These are phyloP conservation scores for Neotropicomus parvogracilis DNA, from an alignment of 1,284 basidiomycete genomes.

Conservation along the genomic window DNA sequence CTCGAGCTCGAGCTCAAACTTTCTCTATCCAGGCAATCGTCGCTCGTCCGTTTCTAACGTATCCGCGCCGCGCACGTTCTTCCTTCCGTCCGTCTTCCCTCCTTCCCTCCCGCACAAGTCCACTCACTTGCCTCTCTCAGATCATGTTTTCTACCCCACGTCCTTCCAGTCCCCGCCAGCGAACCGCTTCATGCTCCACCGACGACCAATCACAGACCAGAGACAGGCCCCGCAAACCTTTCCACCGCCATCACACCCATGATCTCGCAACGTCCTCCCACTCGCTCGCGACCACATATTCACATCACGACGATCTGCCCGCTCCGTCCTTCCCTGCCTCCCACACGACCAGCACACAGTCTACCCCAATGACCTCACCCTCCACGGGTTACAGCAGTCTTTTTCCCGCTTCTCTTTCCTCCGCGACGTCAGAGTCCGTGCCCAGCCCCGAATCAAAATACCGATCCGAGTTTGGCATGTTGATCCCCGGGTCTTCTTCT, in stretches of 20 bases:
- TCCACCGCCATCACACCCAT: constrained; percentile 12
- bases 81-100: constrained; percentile 1
- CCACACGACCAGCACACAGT: constrained; percentile 19
- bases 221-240: constrained; percentile 8
- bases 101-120: no score
- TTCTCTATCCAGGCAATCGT: constrained; percentile 17
- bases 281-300: constrained; percentile 13
- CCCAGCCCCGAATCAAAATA: constrained; percentile 12
- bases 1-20: not conserved
- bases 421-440: constrained; percentile 28
- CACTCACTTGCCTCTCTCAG: constrained; percentile 3
- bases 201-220: constrained; percentile 16
- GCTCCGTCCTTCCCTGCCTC: constrained; percentile 1
- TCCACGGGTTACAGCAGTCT: constrained; percentile 24
- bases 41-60: constrained; percentile 8
- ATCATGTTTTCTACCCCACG: constrained; percentile 16
- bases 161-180: constrained; percentile 5
- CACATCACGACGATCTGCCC: constrained; percentile 14
- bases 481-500: constrained; percentile 9
- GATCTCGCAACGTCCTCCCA: constrained; percentile 21
- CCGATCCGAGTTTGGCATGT: constrained; percentile 19
- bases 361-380: constrained; percentile 29
- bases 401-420: constrained; percentile 24
- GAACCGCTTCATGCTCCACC: constrained; percentile 20
- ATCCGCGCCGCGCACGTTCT: no score